Evolutionary conservation across 164 flowering plant species (phyloP).

Genomic region (Vitis rupestris): DNA sequence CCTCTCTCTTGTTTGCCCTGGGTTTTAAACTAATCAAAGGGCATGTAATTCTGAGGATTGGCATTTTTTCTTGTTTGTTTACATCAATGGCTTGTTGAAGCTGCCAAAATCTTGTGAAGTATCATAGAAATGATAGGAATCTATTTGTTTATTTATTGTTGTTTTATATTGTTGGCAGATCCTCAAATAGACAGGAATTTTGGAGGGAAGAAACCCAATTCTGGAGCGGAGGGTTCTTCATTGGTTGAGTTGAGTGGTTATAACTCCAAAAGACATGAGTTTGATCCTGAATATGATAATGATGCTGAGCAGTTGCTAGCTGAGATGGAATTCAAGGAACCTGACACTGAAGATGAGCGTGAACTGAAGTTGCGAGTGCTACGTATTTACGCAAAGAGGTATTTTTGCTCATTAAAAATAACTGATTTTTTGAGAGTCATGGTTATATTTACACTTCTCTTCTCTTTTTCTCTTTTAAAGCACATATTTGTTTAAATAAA

Average conservation of each 20-base stretch:
- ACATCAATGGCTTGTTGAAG: background rate
- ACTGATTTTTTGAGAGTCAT: no score
- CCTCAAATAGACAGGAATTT: constrained; percentile 24
- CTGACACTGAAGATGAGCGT: constrained; percentile 36
- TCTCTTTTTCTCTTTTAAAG: background rate
- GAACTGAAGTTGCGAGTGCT: constrained; percentile 42
- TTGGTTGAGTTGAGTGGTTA: constrained; percentile 13
- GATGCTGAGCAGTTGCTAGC: constrained; percentile 49
- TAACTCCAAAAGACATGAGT: constrained; percentile 44
- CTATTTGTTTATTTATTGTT: background rate
- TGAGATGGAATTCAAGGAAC: constrained; percentile 49
- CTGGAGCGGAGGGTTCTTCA: constrained; percentile 29
- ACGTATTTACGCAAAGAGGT: constrained; percentile 45
- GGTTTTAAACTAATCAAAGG: background rate
- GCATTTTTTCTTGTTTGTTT: no score
- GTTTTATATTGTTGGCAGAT: constrained; percentile 17
- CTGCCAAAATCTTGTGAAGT: background rate
- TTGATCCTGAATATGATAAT: constrained; percentile 49
- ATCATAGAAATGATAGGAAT: background rate
- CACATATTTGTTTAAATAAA: background rate
- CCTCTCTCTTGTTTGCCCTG: background rate
- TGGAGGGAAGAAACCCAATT: constrained; percentile 31
- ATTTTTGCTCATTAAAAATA: background rate
- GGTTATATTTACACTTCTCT: no score
- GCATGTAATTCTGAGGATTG: no score